These are phyloP conservation scores for Talaromyces sp. DNA, from an alignment of 2,329 filamentous ascomycete genomes.

Conservation along the genomic window DNA sequence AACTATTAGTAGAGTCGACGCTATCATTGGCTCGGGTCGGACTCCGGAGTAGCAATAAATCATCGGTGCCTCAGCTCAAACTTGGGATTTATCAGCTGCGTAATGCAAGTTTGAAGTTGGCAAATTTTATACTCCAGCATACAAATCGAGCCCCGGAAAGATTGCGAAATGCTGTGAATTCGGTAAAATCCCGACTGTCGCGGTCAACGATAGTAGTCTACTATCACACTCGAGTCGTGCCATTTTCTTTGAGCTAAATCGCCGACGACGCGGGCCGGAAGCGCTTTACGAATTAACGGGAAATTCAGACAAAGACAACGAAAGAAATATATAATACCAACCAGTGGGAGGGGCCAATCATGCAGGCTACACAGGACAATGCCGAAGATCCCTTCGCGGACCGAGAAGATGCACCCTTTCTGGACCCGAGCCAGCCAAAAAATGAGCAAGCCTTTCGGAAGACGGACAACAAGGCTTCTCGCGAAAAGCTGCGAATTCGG, in stretches of 20 bases:
- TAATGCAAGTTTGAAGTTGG: background rate
- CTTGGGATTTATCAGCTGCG: background rate
- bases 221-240: background rate
- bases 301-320: background rate
- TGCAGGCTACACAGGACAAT: conserved; percentile 6
- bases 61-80: background rate
- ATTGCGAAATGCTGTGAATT: background rate
- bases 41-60: background rate
- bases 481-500: conserved; percentile 31
- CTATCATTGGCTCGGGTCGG: conserved; percentile 2
- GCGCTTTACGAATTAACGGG: background rate
- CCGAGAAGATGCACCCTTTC: conserved; percentile 31
- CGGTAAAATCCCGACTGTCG: background rate
- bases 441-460: conserved; percentile 6
- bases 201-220: background rate
- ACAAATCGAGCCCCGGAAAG: background rate
- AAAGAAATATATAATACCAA: background rate
- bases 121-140: background rate
- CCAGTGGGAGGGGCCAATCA: background rate
- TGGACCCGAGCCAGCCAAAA: conserved; percentile 21
- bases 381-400: conserved; percentile 28
- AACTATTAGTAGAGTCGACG: background rate
- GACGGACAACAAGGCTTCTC: conserved; percentile 1
- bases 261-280: background rate
- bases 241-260: background rate